A percentile compares a stretch with the other conserved stretches of the same genome.
Conservation (phyloP, 2,329 filamentous ascomycete genomes). For the Phialophora tarda region DNA sequence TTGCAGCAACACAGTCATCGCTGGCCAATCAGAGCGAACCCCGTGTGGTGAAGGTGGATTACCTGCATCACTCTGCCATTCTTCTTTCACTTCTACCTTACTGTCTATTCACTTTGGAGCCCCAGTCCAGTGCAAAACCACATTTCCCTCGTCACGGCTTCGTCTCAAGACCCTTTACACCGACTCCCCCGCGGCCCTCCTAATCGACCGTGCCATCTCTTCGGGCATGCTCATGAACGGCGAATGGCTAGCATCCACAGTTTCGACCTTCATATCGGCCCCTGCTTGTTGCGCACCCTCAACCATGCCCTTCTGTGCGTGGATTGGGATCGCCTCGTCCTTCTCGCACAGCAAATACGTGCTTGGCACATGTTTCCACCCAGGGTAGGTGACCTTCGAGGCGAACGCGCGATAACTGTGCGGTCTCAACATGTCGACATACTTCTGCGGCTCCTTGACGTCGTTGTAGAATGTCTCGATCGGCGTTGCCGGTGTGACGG, state of each 20-base stretch:
- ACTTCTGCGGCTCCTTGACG: slow-evolving; percentile 37
- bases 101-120: neutral
- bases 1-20: neutral
- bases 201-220: slow-evolving; percentile 44
- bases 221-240: slow-evolving; percentile 50
- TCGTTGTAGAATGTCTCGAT: slow-evolving; percentile 47
- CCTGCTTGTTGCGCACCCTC: slow-evolving; percentile 39
- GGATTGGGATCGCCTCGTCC: slow-evolving; percentile 48
- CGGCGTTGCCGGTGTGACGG: slow-evolving; percentile 24
- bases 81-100: slow-evolving; percentile 1
- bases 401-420: slow-evolving; percentile 44
- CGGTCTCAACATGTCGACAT: slow-evolving; percentile 40
- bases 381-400: slow-evolving; percentile 43
- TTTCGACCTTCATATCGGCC: slow-evolving; percentile 43
- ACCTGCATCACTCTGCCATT: neutral
- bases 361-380: slow-evolving; percentile 48
- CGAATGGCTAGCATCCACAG: slow-evolving; percentile 47
- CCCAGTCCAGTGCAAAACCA: no score
- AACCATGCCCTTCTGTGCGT: slow-evolving; percentile 48
- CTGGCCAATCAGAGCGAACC: slow-evolving; percentile 1
- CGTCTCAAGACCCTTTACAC: neutral
- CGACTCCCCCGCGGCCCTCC: slow-evolving; percentile 32
- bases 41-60: neutral
- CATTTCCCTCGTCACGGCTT: no score
- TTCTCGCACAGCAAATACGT: slow-evolving; percentile 51